Evolutionary conservation across 129 eudicot species (phyloP).

Genomic region (Ambrosia artemisiifolia): DNA sequence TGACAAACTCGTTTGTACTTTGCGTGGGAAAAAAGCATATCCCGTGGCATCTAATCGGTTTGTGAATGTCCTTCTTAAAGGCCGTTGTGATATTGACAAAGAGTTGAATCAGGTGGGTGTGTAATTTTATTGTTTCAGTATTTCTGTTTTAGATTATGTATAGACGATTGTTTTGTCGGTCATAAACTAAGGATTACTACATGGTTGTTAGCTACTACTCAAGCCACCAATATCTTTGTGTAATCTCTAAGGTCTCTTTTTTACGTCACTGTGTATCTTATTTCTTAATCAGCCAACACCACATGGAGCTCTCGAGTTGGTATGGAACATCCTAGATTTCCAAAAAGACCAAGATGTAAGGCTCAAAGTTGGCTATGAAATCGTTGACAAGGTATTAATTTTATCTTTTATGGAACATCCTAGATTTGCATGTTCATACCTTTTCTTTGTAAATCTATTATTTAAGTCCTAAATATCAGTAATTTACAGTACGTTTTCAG

Average conservation of each 20-base stretch:
- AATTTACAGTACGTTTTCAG: too few species aligned
- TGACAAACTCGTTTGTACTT: slow-evolving; percentile 42
- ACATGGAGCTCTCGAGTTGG: slow-evolving; percentile 75
- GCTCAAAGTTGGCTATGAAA: slow-evolving; percentile 76
- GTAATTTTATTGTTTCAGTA: background rate
- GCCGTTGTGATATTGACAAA: slow-evolving; percentile 47
- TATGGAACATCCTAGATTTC: slow-evolving; percentile 66
- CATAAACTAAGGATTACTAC: background rate
- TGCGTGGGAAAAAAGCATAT: slow-evolving; percentile 72
- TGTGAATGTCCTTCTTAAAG: slow-evolving; percentile 62
- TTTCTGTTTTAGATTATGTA: background rate
- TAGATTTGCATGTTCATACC: too few species aligned
- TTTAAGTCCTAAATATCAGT: too few species aligned
- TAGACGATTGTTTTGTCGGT: background rate
- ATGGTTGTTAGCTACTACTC: too few species aligned
- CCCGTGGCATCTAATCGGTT: slow-evolving; percentile 50
- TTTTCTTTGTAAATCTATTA: too few species aligned
- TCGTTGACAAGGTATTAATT: slow-evolving; percentile 61
- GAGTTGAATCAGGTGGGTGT: slow-evolving; percentile 66
- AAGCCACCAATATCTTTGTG: too few species aligned
- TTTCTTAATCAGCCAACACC: slow-evolving; percentile 45
- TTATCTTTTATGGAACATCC: background rate
- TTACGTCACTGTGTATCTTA: background rate
- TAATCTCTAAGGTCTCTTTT: too few species aligned
- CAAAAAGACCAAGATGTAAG: slow-evolving; percentile 81